Percentiles rank a stretch among this genome's conserved stretches.
Evolutionary conservation across 495 filamentous ascomycete genomes (phyloP).

Genomic region (Aspergillus homomorphus): DNA sequence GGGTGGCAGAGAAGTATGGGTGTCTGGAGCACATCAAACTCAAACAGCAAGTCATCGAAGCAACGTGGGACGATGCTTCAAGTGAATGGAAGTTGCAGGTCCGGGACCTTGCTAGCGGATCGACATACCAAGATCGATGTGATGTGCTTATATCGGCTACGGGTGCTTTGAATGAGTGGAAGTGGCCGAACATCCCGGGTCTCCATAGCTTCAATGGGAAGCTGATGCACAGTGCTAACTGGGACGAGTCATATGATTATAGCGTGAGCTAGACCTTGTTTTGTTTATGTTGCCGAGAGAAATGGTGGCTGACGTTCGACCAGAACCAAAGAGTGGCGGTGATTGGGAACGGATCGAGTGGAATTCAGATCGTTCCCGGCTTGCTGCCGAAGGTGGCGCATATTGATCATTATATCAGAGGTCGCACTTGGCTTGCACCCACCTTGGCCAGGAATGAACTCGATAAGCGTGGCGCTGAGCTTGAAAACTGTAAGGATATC

Average conservation of each 20-base stretch:
- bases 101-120: slow-evolving; percentile 35
- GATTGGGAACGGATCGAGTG: slow-evolving; percentile 52
- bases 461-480: slow-evolving; percentile 26
- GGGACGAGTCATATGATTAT: slow-evolving; percentile 42
- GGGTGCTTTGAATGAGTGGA: slow-evolving; percentile 55
- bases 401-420: slow-evolving; percentile 44
- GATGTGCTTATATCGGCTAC: slow-evolving; percentile 57
- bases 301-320: slow-evolving; percentile 16
- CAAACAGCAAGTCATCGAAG: slow-evolving; percentile 33
- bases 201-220: slow-evolving; percentile 52
- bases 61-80: slow-evolving; percentile 37
- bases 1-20: slow-evolving; percentile 42
- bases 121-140: slow-evolving; percentile 42
- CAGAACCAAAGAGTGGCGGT: slow-evolving; percentile 50
- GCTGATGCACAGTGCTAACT: slow-evolving; percentile 53
- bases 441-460: slow-evolving; percentile 34
- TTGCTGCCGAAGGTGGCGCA: slow-evolving; percentile 52
- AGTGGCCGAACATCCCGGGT: slow-evolving; percentile 55
- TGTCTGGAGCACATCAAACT: slow-evolving; percentile 40
- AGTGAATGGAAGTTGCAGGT: slow-evolving; percentile 49
- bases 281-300: slow-evolving; percentile 9
- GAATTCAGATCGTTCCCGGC: slow-evolving; percentile 58
- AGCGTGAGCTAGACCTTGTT: slow-evolving; percentile 16
- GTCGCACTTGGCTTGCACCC: slow-evolving; percentile 44
- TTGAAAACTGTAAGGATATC: slow-evolving; percentile 34